Evolutionary conservation across 139 green algal genomes (phyloP), one percentile per base, ranked within the genome.

Genomic region (Choricystis sp.): DNA sequence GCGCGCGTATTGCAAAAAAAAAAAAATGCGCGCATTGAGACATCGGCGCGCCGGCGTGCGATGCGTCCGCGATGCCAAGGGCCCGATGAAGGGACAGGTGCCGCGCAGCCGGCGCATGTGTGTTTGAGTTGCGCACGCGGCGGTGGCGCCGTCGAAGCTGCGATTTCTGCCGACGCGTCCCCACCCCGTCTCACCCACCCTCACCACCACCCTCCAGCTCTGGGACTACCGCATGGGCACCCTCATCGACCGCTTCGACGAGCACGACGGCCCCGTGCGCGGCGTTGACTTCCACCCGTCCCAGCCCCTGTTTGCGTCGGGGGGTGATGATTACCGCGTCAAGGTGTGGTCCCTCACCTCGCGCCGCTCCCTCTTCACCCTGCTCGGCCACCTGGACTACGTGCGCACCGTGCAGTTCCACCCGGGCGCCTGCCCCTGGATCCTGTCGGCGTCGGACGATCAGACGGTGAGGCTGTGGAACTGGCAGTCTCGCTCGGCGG

Each of bases 151-250:
- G n/a, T n/a, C n/a, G n/a, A n/a, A n/a, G n/a, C n/a, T n/a, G n/a
- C n/a, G n/a, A n/a, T n/a, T 21, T 21, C 57, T 62, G 57, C 57
- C 20, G 29, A 20, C 57, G 57, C 22, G 24, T 25, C 21, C n/a
- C 20, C 57, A 29, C n/a, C 27, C 56, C 19, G 23, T 52, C 31
- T 31, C 29, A 19, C n/a, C n/a, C n/a, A n/a, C n/a, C n/a, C n/a
- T n/a, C n/a, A n/a, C n/a, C 19, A 56, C 20, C 31, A 60, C 21
- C 22, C 26, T 71, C 26, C 87, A 98, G 89, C 83, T 99, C 56
- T 99, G 94, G 94, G 94, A 99, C 81, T 99, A 98, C 74, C 83
- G 94, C 40, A 98, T 99, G 92, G 94, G 94, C 31, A 98, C 94
- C 2, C 77, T 98, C 3, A 98, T 99, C 69, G 94, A 99, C 74